Conservation (phyloP, 306 rosid genomes). For the Trichosanthes cucumerina region DNA sequence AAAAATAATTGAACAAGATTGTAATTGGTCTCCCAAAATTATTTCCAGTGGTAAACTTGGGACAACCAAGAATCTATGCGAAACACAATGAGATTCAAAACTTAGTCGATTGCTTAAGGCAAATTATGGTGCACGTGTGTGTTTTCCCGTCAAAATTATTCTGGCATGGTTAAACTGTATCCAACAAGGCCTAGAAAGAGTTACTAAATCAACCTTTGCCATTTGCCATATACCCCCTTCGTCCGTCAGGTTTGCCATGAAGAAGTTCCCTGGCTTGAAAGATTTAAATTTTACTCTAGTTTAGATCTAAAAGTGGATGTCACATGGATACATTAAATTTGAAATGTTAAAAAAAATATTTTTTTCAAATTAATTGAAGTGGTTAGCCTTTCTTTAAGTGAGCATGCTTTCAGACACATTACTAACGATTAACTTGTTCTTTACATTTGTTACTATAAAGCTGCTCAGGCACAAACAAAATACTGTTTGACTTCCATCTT, state of each 20-base stretch:
- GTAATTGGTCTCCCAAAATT: background rate
- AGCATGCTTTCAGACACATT: background rate
- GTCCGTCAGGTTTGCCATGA: no score
- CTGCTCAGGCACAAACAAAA: background rate
- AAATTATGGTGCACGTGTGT: background rate
- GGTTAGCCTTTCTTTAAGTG: background rate
- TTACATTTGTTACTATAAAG: background rate
- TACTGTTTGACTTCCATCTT: background rate
- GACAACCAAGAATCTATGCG: background rate
- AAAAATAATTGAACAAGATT: background rate
- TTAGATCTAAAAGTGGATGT: background rate
- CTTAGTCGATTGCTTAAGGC: background rate
- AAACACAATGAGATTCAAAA: background rate
- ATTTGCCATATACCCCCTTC: no score
- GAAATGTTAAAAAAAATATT: background rate
- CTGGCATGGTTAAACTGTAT: background rate
- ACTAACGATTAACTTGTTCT: background rate
- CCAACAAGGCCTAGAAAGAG: constrained; percentile 1
- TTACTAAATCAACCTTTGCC: background rate
- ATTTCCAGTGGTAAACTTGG: background rate
- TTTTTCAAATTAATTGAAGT: background rate
- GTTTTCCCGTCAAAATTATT: background rate
- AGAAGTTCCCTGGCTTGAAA: no score
- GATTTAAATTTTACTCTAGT: no score
- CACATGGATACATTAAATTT: background rate